Base-by-base conservation (phyloP, 148 eudicot genomes). In the Rhododendron molle region DNA sequence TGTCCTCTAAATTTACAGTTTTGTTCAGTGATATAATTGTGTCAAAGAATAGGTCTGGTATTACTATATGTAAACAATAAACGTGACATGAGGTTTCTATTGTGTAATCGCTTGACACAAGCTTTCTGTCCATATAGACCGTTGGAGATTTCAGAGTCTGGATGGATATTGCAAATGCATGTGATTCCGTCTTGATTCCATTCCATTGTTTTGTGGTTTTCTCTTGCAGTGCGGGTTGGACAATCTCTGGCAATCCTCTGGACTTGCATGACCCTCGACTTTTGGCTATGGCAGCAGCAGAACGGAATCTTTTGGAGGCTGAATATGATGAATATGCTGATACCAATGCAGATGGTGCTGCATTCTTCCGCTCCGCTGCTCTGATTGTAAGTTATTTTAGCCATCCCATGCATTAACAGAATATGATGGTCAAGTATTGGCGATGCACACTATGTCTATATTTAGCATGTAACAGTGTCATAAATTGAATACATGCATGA, bases 231-330 rank as follows among this genome's bases (percentile, higher is more conserved):
- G 89, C 92, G 54, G 89, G 90, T 74, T 95, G 95, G 98, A 89
- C 93, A 71, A 85, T 92, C 52, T 88, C 92, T 85, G 98, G 96
- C 86, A 87, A 92, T 52, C 93, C 93, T 62, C 81, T 95, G 87
- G 95, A 92, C 84, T 84, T 95, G 92, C 87, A 91, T 90, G 98
- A 94, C 80, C 94, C 95, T 34, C 94, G 93, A 83, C 85, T 94
- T 74, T 85, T 95, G 91, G 98, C 96, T 21, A 90, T 94, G 93
- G 96, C 98, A 65, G 96, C 93, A 58, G 96, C 96, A 78, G 96
- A 95, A 83, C 90, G 89, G 47, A 93, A 80, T 84, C 87, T 91
- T 34, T 81, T 95, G 79, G 96, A 95, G 87, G 91, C 96, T 74
- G 98, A 95, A 50, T 92, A 94, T 91, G 96, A 95, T 87, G 98